Conservation (phyloP, 495 filamentous ascomycete genomes). For the Trichoderma virens region DNA sequence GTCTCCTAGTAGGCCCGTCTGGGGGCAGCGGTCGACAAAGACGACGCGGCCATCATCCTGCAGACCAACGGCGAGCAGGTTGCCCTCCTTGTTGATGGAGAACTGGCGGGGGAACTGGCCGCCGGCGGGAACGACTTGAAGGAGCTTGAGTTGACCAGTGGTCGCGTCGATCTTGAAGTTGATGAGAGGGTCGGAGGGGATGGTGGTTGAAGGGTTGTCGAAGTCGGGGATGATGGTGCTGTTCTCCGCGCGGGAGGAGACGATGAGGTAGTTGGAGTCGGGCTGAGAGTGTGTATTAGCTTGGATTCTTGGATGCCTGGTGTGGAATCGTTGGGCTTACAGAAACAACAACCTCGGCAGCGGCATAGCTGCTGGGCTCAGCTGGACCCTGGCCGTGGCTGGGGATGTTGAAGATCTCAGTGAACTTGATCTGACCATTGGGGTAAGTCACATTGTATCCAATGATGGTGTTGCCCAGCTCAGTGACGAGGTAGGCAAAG, state of each 20-base stretch:
- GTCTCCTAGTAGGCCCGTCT: conserved; percentile 48
- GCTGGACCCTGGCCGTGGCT: conserved; percentile 36
- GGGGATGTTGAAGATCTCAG: conserved; percentile 31
- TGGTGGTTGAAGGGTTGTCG: conserved; percentile 34
- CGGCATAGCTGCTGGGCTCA: conserved; percentile 33
- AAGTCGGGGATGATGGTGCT: conserved; percentile 39
- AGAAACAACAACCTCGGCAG: conserved; percentile 53
- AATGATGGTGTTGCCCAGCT: conserved; percentile 52
- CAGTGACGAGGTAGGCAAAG: conserved; percentile 55
- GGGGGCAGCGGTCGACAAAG: conserved; percentile 49
- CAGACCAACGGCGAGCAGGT: conserved; percentile 53
- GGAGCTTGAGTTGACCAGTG: conserved; percentile 43
- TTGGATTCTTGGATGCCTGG: background rate
- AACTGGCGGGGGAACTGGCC: conserved; percentile 58
- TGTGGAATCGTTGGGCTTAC: conserved; percentile 29
- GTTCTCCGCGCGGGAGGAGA: conserved; percentile 54
- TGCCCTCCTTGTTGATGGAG: conserved; percentile 54
- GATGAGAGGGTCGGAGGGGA: conserved; percentile 39
- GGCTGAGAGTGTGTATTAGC: conserved; percentile 29
- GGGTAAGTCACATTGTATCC: conserved; percentile 53
- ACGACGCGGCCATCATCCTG: conserved; percentile 52
- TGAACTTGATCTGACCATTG: conserved; percentile 37
- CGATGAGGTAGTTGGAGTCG: conserved; percentile 51
- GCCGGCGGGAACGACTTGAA: conserved; percentile 46
- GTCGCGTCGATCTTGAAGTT: conserved; percentile 36